Evolutionary conservation across 2,329 filamentous ascomycete genomes (phyloP), one percentile per base, ranked within the genome.

Genomic region (Xylariaceae sp.): DNA sequence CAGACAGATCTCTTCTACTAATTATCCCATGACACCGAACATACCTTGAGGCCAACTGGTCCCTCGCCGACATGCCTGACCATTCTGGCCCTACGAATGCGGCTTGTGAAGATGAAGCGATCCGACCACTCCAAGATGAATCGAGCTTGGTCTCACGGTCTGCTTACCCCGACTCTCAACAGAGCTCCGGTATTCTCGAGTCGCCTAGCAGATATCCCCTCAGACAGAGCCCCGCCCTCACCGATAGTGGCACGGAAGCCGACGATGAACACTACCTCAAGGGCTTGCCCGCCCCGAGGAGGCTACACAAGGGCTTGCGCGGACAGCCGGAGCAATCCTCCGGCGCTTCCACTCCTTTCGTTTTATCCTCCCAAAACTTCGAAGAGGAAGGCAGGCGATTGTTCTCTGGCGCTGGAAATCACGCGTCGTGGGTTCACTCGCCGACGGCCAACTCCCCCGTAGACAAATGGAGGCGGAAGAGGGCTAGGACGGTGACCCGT

Each of bases 171-270:
- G 89, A 89, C 67, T 83, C 84, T 68, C 83, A 80, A 67, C 83
- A 82, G 59, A 79, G 76, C 61, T 77, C 74, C 64, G 83, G 86
- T 67, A 75, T 85, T 10, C 78, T 79, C 18, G 78, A 84, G 60
- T 73, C 80, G 53, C 76, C 79, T 60, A 74, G 82, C 68, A 72
- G 64, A 60, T 71, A 72, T 61, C 74, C 77, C 63, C 73, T 76
- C 59, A 80, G 78, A 64, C 80, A 83, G 55, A 84, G 83, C 3
- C 79, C 81, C 1, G 81, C 85, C 1, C 84, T 83, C 9, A 96
- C 90, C 73, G 92, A 96, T 66, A 96, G 92, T 72, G 93, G 93
- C 23, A 96, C 92, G 15, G 93, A 97, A 72, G 93, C 93, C 45
- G 93, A 97, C 69, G 93, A 97, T 76, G 93, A 97, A 73, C 89